A percentile compares a stretch with the other conserved stretches of the same genome.
Conservation (phyloP, 108 stramenopile species). For the Pseudonitzschia pungens region DNA sequence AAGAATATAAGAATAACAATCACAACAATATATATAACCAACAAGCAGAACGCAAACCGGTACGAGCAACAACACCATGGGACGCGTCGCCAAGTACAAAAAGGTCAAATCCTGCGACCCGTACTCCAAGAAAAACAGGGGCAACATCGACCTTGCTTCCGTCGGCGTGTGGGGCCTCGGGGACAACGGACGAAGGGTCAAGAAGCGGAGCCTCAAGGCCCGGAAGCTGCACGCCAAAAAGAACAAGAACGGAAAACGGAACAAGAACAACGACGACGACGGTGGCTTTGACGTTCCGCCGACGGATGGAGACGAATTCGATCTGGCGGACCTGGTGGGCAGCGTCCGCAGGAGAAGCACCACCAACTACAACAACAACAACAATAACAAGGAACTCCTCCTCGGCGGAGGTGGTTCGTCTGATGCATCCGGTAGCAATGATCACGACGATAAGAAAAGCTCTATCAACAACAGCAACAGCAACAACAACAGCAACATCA, state of each 20-base stretch:
- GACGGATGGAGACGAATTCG: conserved; percentile 51
- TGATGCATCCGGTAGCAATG: no score
- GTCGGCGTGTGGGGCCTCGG: conserved; percentile 58
- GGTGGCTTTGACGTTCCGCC: conserved; percentile 51
- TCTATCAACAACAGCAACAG: background rate
- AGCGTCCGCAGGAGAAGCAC: conserved; percentile 37
- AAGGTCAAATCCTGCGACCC: conserved; percentile 67
- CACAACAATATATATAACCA: no score
- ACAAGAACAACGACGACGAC: background rate
- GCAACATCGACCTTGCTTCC: conserved; percentile 25
- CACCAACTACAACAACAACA: background rate
- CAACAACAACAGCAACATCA: background rate
- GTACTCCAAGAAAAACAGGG: conserved; percentile 46
- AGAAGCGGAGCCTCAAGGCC: conserved; percentile 50
- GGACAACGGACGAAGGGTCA: conserved; percentile 43
- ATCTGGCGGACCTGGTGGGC: conserved; percentile 49
- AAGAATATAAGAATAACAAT: no score
- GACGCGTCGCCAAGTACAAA: conserved; percentile 64
- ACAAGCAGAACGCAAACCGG: background rate
- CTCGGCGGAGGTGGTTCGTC: no score
- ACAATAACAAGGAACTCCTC: conserved; percentile 6
- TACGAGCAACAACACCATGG: conserved; percentile 34
- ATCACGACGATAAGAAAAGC: no score
- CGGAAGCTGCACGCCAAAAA: conserved; percentile 29
- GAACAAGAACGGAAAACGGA: conserved; percentile 4